These are phyloP conservation scores for Thermomucor indicae-seudaticae DNA, from an alignment of 371 early-diverging fungal genomes.

Conservation along the genomic window DNA sequence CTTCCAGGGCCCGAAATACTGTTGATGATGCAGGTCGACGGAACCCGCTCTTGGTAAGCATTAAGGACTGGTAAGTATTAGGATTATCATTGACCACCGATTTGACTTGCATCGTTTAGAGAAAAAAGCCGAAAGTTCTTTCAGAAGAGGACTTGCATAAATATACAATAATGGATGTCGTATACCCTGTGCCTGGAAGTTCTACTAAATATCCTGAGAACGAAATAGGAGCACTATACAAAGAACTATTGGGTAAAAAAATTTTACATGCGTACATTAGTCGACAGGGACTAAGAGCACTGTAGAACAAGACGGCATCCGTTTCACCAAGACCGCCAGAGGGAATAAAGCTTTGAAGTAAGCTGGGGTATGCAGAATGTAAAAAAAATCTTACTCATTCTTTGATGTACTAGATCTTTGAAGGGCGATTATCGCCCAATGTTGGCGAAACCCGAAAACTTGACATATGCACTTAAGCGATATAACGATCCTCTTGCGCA, in stretches of 20 bases:
- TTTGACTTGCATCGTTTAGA: conserved; percentile 3
- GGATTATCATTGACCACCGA: background rate
- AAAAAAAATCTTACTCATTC: background rate
- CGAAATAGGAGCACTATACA: conserved; percentile 61
- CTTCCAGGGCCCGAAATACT: no score
- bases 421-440: conserved; percentile 80
- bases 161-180: conserved; percentile 83
- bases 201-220: conserved; percentile 78
- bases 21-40: conserved; percentile 24
- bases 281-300: background rate
- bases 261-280: no score
- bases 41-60: conserved; percentile 17
- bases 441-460: conserved; percentile 42
- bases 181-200: conserved; percentile 88
- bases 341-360: background rate
- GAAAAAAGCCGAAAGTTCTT: conserved; percentile 44
- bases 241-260: conserved; percentile 57
- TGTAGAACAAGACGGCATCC: conserved; percentile 14
- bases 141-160: conserved; percentile 63
- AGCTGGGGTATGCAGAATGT: background rate
- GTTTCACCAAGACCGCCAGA: conserved; percentile 2
- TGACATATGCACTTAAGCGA: conserved; percentile 39
- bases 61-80: background rate
- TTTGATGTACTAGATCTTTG: conserved; percentile 49
- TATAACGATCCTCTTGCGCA: conserved; percentile 66